Base-by-base conservation (phyloP, 108 stramenopile species). In the Cyclotella atomus region DNA sequence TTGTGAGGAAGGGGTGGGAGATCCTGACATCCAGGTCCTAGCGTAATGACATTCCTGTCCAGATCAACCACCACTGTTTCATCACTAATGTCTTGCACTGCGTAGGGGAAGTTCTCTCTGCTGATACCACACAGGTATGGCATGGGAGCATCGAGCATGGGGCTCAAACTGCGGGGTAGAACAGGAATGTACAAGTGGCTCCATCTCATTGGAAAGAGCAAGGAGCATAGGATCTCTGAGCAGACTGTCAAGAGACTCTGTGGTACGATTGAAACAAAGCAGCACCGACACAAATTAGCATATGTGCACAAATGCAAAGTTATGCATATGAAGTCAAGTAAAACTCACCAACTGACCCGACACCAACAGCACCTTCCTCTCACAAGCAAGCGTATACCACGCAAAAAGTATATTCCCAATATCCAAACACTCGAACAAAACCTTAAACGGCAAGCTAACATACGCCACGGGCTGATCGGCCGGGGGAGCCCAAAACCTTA, bases 181-280 rank as follows among this genome's bases (percentile, higher is more conserved):
- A 94, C 49, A 0, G 95, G 95, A 35, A 96, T 88, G 54, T 96
- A 96, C 21, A 91, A 57, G 68, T 96, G 93, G 57, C 84, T 92
- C 98, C 97, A 99, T 69, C 83, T 87, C 83, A 98, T 89, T 5
- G 98, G 98, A 75, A 97, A 97, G 9, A 97, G 78, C 0, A 98
- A 80, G 5, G 91, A 90, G 35, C 76, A 83, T 20, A 98, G 81
- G 27, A 95, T 96, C 73, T 98, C 98, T 19, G 91, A 77, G 60
- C 91, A 88, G 0, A 95, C 90, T 5, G 94, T 95, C 63, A 97
- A 69, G 0, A 97, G 57, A 44, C 70, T 77, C 21, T 64, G 29
- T n/a, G n/a, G n/a, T n/a, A n/a, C n/a, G n/a, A n/a, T n/a, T n/a
- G n/a, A n/a, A n/a, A n/a, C n/a, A n/a, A n/a, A n/a, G n/a, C n/a